Base-by-base conservation (phyloP, 768 basidiomycete species). In the Hygrophoropsis aurantiaca region DNA sequence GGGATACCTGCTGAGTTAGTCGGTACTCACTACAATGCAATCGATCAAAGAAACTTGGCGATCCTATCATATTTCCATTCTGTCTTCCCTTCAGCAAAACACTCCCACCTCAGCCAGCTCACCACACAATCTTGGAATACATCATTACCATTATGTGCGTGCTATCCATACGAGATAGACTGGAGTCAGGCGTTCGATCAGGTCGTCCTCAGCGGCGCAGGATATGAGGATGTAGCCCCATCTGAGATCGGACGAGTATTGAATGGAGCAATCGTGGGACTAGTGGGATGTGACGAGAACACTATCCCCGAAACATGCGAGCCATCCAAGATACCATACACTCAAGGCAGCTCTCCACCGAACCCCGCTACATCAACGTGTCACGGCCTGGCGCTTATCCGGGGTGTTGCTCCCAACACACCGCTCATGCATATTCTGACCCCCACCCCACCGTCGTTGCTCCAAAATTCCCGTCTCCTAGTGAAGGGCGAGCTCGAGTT, bases 401-500 rank as follows among this genome's bases (percentile, higher is more conserved):
- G 94, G 18, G 70, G 71, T 37, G 61, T 70, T 38, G 73, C 65
- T 40, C 70, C 70, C n/a, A 66, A 49, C 25, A 49, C 58, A 27
- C 52, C 52, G 3, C 46, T 49, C 35, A 66, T 94, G 27, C 92
- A 95, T 26, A 54, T 97, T n/a, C 70, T 97, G 27, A 92, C 94
- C 0, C 91, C 94, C 0, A 50, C 93, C 1, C 81, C 85, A 0
- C 66, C 77, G 0, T 44, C 58, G 0, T 34, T 74, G 1, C 72
- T 95, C 2, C 52, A 58, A 0, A 56, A 61, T 13, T 60, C 58
- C 19, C 67, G 79, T 4, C 69, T 81, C 15, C 58, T 95, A 3
- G 82, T 95, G 38, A 93, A 89, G 63, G 94, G 94, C 7, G 91
- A 93, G 60, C 72, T 94, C 57, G 92, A 94, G 63, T 66, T 97